phyloP scores from a whole-genome alignment of 768 basidiomycete species.

The Mycena sanguinolenta region DNA sequence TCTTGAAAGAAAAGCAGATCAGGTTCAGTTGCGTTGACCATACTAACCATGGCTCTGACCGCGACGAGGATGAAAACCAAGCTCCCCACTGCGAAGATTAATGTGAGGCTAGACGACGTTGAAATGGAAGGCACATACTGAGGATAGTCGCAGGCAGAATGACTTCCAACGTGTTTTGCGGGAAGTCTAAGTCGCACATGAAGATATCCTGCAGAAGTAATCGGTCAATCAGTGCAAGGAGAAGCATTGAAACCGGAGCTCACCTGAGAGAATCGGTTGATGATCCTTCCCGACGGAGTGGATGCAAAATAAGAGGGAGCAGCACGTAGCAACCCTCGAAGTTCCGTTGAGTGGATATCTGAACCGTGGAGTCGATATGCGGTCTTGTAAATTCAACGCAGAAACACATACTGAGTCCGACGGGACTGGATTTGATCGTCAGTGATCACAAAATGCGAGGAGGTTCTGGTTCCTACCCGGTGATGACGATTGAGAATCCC shows the following conservation, averaged over 20 bases:
- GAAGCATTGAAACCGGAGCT: not conserved
- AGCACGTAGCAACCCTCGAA: not conserved
- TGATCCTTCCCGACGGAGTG: not conserved
- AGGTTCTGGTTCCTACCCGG: no score
- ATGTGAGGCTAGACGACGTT: no score
- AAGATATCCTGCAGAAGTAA: constrained; percentile 22
- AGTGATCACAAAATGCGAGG: constrained; percentile 6
- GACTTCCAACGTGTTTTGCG: not conserved
- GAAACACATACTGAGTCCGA: not conserved
- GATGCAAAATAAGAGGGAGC: not conserved
- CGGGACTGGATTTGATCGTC: not conserved
- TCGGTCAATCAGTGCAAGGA: not conserved
- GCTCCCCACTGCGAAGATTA: not conserved
- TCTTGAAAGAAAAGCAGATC: not conserved
- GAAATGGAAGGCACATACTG: not conserved
- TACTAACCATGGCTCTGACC: not conserved
- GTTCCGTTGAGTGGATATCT: constrained; percentile 1
- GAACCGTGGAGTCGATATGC: no score
- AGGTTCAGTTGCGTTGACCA: not conserved
- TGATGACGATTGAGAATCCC: not conserved
- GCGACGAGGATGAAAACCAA: not conserved
- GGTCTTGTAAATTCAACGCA: not conserved
- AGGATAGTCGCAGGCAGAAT: not conserved
- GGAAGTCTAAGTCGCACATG: constrained; percentile 27
- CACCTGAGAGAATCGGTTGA: constrained; percentile 27